Base-by-base conservation (phyloP, 2,329 filamentous ascomycete genomes). In the Xylaria sp. region DNA sequence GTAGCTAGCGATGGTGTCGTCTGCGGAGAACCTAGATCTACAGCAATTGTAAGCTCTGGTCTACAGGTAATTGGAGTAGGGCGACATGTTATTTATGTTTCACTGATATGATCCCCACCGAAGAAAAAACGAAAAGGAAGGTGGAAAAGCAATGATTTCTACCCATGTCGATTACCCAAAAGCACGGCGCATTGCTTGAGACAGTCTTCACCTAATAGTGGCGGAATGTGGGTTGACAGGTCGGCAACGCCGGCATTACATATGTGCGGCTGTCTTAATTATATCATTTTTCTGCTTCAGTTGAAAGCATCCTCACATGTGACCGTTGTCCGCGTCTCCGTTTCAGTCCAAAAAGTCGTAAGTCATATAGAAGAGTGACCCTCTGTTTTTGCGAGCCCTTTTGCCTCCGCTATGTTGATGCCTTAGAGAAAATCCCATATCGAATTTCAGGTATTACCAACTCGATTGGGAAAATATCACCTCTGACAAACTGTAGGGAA, bases 371-470 rank as follows among this genome's bases (percentile, higher is more conserved):
- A 66, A 59, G 58, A 65, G 56, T 55, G 46, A 32, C 41, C 25
- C 50, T 61, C 52, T 41, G 37, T 46, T 72, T 71, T 74, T 63
- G 61, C 51, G 52, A 68, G 70, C 67, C 67, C 70, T 60, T 55
- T 68, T 52, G 54, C 52, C 64, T 64, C 62, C 23, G 61, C 59
- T 65, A 57, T 69, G 34, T 64, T 68, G 63, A 65, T 68, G 63
- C 63, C 58, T 70, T 70, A 51, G 69, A 28, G 28, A 28, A 28
- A 62, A 67, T 63, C 23, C n/a, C 23, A 28, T 18, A 65, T 64
- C 63, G 63, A 71, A 68, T 71, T 68, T 68, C 66, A 65, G 41
- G 63, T 63, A 74, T 70, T 70, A 66, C 70, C 64, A 69, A 70
- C 44, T 56, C 57, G 69, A 69, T 48, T 39, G 41, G n/a, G 52